phyloP scores from a whole-genome alignment of 2,329 filamentous ascomycete genomes.

The Fusarium mangiferae region DNA sequence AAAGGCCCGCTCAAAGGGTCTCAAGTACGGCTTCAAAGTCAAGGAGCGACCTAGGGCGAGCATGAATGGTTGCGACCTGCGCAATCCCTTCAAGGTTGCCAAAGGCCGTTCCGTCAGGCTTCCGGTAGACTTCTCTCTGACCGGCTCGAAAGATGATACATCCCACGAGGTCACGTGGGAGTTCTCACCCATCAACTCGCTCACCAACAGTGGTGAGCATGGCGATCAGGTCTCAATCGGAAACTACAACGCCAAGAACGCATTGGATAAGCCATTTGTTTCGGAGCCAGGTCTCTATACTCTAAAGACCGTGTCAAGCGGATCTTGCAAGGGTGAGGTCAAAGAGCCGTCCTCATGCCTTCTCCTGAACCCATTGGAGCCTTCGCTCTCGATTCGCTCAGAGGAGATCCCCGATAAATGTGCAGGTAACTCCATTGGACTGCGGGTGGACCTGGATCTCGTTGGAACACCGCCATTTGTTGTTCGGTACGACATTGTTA shows the following conservation, averaged over 20 bases:
- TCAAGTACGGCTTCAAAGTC: constrained; percentile 83
- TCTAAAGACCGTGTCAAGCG: constrained; percentile 80
- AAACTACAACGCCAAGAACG: constrained; percentile 69
- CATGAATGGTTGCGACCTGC: constrained; percentile 79
- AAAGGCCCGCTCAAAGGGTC: constrained; percentile 67
- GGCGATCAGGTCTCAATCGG: constrained; percentile 67
- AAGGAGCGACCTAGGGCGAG: constrained; percentile 84
- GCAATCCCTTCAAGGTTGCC: constrained; percentile 84
- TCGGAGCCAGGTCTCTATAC: constrained; percentile 87
- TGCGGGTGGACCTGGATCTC: constrained; percentile 88
- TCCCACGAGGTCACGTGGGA: constrained; percentile 81
- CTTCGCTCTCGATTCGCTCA: constrained; percentile 75
- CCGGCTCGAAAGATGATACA: constrained; percentile 67
- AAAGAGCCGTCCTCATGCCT: constrained; percentile 95
- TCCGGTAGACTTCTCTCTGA: constrained; percentile 76
- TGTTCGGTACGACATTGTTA: constrained; percentile 80
- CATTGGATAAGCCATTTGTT: constrained; percentile 73
- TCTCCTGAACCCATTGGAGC: constrained; percentile 89
- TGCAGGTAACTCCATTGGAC: constrained; percentile 90
- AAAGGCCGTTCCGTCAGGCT: constrained; percentile 75
- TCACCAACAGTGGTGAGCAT: constrained; percentile 77
- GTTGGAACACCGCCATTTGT: constrained; percentile 92
- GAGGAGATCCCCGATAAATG: constrained; percentile 95
- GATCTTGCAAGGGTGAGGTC: constrained; percentile 86
- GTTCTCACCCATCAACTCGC: constrained; percentile 79